Base-by-base conservation (phyloP, 495 filamentous ascomycete genomes). In the Lepraria neglecta region DNA sequence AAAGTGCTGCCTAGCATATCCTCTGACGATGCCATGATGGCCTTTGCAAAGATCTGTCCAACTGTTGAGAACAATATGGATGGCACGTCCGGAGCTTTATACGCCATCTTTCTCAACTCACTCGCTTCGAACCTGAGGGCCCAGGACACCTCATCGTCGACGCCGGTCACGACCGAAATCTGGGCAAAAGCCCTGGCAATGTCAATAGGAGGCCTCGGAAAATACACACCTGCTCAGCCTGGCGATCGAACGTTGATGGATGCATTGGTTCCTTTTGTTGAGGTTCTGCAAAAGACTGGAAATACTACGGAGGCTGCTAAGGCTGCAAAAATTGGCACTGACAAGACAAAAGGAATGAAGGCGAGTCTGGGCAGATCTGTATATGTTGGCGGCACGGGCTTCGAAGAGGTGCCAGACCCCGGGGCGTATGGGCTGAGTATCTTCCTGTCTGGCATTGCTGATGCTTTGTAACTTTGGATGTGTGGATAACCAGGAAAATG, bases 31-130 rank as follows among this genome's bases (percentile, higher is more conserved):
- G 79, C 80, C 9, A 84, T 91, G 9, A 69, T 84, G 35, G 85
- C 90, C 30, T 75, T 97, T 17, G 79, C 85, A 57, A 82, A 80
- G 63, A 88, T 98, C 58, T 86, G 88, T n/a, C 80, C 80, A 9
- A 82, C 91, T 5, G 84, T 97, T n/a, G 94, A 98, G 70, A 85
- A 74, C 45, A 84, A 77, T 46, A 98, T 98, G 94, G 94, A 96
- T 69, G 94, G 94, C 53, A 98, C 94, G 12, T 96, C 91, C 0
- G 94, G 94, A 3, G 94, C 95, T 6, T 78, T 98, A 31, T 97
- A 95, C 72, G 89, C 91, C 43, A 98, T 98, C 65, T 98, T 96
- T 79, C 80, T 98, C 56, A 96, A 96, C 71, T 84, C 92, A 0
- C 84, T 98, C 2, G 86, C 88, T 21, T 84, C 87, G 62, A 84